Percentiles rank a stretch among this genome's conserved stretches.
Conservation (phyloP, 495 filamentous ascomycete genomes). For the Penicillium nucicola region DNA sequence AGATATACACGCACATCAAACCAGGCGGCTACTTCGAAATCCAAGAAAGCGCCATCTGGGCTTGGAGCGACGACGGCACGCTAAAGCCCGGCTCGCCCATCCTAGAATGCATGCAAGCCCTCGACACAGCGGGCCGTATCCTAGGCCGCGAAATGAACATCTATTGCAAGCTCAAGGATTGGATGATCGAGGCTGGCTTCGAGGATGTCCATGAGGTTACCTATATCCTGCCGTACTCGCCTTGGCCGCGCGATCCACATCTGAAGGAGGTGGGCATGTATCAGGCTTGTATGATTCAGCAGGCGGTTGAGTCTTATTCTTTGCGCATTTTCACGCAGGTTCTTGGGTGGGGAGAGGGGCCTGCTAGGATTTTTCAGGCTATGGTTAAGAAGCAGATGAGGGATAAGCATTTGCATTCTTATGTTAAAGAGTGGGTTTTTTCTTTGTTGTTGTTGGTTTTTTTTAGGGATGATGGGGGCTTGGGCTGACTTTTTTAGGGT, state of each 20-base stretch:
- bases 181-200: conserved; percentile 51
- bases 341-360: conserved; percentile 34
- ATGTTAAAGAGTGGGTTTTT: conserved; percentile 20
- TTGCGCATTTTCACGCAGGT: conserved; percentile 61
- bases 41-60: conserved; percentile 51
- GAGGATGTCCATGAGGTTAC: conserved; percentile 54
- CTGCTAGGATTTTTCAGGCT: conserved; percentile 40
- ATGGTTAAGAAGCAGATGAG: conserved; percentile 17
- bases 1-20: conserved; percentile 37
- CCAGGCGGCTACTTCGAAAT: conserved; percentile 58
- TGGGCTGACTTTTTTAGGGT: conserved; percentile 4
- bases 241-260: conserved; percentile 62
- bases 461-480: background rate
- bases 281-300: conserved; percentile 56
- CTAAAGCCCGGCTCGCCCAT: conserved; percentile 46
- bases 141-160: conserved; percentile 49
- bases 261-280: conserved; percentile 64
- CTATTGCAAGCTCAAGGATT: conserved; percentile 34
- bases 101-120: conserved; percentile 49
- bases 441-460: background rate
- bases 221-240: conserved; percentile 61
- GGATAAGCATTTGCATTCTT: conserved; percentile 24
- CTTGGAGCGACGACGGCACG: conserved; percentile 47
- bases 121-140: conserved; percentile 16
- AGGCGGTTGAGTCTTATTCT: conserved; percentile 55